phyloP scores from a whole-genome alignment of 2,329 filamentous ascomycete genomes.

The Pseudocercospora cruenta region DNA sequence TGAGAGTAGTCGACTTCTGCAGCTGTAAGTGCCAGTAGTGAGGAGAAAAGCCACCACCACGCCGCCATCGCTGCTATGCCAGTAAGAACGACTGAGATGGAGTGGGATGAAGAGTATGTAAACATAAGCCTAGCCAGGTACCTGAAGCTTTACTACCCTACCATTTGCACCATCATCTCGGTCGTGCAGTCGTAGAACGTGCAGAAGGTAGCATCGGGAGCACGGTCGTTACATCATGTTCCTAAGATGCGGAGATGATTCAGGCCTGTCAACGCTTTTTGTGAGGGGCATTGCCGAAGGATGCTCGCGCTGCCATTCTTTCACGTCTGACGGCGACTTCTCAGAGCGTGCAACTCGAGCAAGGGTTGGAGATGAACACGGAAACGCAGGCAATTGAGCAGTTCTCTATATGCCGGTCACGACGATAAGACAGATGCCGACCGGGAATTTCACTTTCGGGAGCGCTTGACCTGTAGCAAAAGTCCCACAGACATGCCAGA shows the following conservation, averaged over 20 bases:
- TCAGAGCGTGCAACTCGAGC: not conserved
- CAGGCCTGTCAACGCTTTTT: not conserved
- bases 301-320: not conserved
- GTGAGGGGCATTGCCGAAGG: conserved; percentile 2
- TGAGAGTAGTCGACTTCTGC: conserved; percentile 42
- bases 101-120: not conserved
- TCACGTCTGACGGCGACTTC: not conserved
- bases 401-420: not conserved
- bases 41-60: not conserved
- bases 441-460: not conserved
- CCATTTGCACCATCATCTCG: not conserved
- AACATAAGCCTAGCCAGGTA: not conserved
- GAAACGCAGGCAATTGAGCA: not conserved
- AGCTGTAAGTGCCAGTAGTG: not conserved
- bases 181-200: not conserved
- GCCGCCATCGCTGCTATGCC: not conserved
- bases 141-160: not conserved
- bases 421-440: not conserved
- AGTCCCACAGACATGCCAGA: not conserved
- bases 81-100: not conserved
- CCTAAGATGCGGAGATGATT: conserved; percentile 2
- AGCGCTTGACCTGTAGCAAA: not conserved
- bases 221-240: conserved; percentile 6
- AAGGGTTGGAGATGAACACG: not conserved
- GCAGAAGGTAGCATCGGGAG: not conserved